Evolutionary conservation across 148 eudicot genomes (phyloP), one percentile per base, ranked within the genome.

Genomic region (Polygonum aviculare): DNA sequence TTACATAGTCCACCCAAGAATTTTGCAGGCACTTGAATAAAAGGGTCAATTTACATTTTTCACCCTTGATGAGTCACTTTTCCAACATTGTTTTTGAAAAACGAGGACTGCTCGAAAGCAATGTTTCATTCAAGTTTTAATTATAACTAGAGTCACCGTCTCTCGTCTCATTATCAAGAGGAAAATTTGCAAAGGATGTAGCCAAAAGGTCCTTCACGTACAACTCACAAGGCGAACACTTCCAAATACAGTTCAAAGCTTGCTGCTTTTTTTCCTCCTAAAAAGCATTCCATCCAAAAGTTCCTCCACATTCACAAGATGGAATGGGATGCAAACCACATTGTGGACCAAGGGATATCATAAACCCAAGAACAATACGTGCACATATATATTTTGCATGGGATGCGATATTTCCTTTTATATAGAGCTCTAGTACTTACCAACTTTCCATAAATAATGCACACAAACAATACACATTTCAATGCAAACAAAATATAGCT

Each of bases 101-200:
- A 31, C 7, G 16, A 62, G 39, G 6, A 10, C 36, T 26, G 31
- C 31, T 26, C 12, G 69, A 26, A 62, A 62, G 38, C 11, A 62
- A 62, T 26, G 60, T n/a, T 54, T 21, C 6, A 5, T 22, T 62
- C 69, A 62, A 11, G 12, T 5, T 62, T 26, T 11, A 62, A 31
- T 62, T 62, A 62, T 9, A 62, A 12, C 15, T 12, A 22, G 14
- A 62, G 69, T 62, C 69, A 12, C 69, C 36, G 31, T 62, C 69
- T 22, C 67, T 62, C 3, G 38, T 62, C 38, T 62, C 69, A 62
- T 62, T 62, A 31, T 62, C 69, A 62, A 1, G 36, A 62, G 15
- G 69, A 62, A 62, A 62, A 35, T 31, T 62, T 62, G 69, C 38
- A 62, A 62, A 62, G 38, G 69, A 26, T 62, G 63, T 26, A 26